Evolutionary conservation across 1,139 yeast species (phyloP), one percentile per base, ranked within the genome.

Genomic region (Pichia sp.): DNA sequence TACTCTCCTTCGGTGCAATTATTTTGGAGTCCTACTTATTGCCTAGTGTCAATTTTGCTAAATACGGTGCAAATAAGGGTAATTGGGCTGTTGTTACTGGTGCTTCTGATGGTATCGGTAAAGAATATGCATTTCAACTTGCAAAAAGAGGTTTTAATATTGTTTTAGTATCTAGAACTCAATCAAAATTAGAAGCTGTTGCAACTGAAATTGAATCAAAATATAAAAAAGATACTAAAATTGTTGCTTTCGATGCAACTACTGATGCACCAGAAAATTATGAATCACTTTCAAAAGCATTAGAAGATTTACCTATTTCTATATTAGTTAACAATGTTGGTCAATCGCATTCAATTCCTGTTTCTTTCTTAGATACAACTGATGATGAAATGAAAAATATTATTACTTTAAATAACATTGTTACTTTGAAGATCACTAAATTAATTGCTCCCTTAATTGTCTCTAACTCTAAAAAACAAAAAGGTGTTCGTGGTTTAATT

Each of bases 101-200:
- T 49, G 95, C 97, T 6, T 87, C 97, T 41, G 98, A 92, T 63
- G 98, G 99, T 35, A 84, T 92, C 59, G 99, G 99, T 49, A 87
- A 89, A 61, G 96, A 92, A 63, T 92, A 77, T 60, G 82, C 96
- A 1, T 61, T 68, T 30, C 97, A 92, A 68, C 74, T 92, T 66
- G 98, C 98, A 22, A 66, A 75, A 46, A 80, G 76, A 55, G 96
- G 96, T 1, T 82, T 90, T 63, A 90, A 89, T 57, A 65, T 92
- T 41, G 81, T 86, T 6, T 71, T 94, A 55, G 82, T 90, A 24
- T 85, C 96, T 32, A 79, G 98, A 67, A 89, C 96, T 23, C 75
- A 75, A 59, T 69, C 85, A 40, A 92, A 90, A 63, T 74, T 94
- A 55, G 82, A 80, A 54, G 65, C 70, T 7, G 64, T 89, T 45